Conservation (phyloP, 2,329 filamentous ascomycete species). For the Phaeosphaeria sp. region DNA sequence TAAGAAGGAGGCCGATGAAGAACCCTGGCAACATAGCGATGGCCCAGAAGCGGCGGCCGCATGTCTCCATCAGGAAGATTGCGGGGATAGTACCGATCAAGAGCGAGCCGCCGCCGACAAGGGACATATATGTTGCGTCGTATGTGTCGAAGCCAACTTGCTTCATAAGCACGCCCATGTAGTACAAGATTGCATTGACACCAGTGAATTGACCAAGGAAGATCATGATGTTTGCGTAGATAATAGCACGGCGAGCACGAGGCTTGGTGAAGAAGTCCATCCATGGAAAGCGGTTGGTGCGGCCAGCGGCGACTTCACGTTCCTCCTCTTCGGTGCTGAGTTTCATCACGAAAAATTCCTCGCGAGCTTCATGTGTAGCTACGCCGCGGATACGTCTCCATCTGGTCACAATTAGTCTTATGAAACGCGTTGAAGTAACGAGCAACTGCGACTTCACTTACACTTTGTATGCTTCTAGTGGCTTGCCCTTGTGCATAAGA, state of each 20-base stretch:
- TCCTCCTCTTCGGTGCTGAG: slow-evolving; percentile 64
- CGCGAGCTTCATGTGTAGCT: slow-evolving; percentile 61
- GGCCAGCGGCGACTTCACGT: slow-evolving; percentile 58
- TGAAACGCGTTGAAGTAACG: no score
- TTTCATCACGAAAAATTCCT: slow-evolving; percentile 77
- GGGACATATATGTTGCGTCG: slow-evolving; percentile 73
- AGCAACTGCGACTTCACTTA: no score
- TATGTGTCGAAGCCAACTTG: slow-evolving; percentile 70
- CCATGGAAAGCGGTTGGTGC: slow-evolving; percentile 68
- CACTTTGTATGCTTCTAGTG: slow-evolving; percentile 68
- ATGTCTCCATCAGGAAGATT: slow-evolving; percentile 74
- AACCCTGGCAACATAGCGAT: slow-evolving; percentile 75
- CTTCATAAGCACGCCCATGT: slow-evolving; percentile 72
- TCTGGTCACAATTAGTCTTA: no score
- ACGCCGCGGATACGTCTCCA: slow-evolving; percentile 76
- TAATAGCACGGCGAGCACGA: slow-evolving; percentile 62
- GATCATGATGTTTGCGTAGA: slow-evolving; percentile 75
- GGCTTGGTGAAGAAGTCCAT: slow-evolving; percentile 76
- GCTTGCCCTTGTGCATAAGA: slow-evolving; percentile 68
- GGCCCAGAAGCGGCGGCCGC: slow-evolving; percentile 76
- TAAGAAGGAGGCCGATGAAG: slow-evolving; percentile 71
- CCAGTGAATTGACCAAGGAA: slow-evolving; percentile 76
- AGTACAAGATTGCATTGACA: slow-evolving; percentile 75
- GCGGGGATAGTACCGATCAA: slow-evolving; percentile 72
- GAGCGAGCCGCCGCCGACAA: slow-evolving; percentile 70